A percentile compares a stretch with the other conserved stretches of the same genome.
These are phyloP conservation scores for Schwanniomyces polymorphus DNA, from an alignment of 805 yeast species.

Conservation along the genomic window DNA sequence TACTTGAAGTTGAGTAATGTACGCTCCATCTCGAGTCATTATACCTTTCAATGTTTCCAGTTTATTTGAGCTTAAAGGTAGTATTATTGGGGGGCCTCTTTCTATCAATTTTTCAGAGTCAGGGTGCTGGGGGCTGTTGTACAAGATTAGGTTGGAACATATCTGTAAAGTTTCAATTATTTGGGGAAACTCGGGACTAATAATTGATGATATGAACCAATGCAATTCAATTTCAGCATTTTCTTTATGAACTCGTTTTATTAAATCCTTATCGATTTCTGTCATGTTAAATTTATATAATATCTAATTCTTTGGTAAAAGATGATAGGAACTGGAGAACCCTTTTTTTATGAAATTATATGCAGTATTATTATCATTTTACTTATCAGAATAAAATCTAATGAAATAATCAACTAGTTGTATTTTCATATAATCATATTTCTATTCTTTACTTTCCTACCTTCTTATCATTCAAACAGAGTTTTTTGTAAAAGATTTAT, in stretches of 20 bases:
- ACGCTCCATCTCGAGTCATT: conserved; percentile 54
- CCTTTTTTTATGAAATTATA: neutral
- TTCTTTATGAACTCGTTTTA: conserved; percentile 10
- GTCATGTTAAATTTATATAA: neutral
- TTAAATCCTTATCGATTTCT: neutral
- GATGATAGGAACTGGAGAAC: neutral
- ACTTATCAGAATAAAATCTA: no score
- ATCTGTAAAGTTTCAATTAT: conserved; percentile 37
- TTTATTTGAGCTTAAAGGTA: conserved; percentile 58
- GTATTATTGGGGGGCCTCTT: conserved; percentile 45
- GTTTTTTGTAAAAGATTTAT: no score
- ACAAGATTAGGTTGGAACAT: conserved; percentile 34
- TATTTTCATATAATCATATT: no score
- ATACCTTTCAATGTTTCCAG: conserved; percentile 62
- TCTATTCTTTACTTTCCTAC: no score
- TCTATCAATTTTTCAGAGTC: conserved; percentile 22
- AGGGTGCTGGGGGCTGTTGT: conserved; percentile 38
- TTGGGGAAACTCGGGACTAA: conserved; percentile 30
- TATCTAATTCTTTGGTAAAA: neutral
- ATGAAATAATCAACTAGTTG: no score
- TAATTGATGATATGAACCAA: conserved; percentile 25
- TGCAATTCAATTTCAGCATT: conserved; percentile 28
- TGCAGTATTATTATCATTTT: neutral
- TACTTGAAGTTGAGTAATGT: conserved; percentile 49
- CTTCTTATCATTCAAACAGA: no score